Percentiles rank a stretch among this genome's conserved stretches.
Evolutionary conservation across 306 rosid genomes (phyloP).

Genomic region (Dryas alaskensis): DNA sequence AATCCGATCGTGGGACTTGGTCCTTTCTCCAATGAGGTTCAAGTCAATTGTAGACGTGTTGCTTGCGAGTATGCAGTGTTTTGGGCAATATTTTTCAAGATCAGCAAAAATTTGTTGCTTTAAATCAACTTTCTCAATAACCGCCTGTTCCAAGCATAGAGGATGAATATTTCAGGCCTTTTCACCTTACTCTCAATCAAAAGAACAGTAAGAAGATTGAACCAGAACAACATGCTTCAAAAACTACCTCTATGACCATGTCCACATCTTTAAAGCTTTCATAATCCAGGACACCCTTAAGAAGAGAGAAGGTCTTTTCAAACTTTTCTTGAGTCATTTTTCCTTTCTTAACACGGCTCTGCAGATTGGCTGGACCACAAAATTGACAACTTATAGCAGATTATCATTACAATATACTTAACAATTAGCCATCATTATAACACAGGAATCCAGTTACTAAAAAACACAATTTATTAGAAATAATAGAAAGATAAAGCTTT

Average conservation of each 20-base stretch:
- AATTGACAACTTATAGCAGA: conserved; percentile 1
- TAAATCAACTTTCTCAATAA: conserved; percentile 77
- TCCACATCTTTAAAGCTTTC: conserved; percentile 85
- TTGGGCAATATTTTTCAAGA: conserved; percentile 84
- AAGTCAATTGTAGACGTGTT: conserved; percentile 98
- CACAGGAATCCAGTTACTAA: background rate
- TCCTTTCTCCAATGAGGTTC: conserved; percentile 82
- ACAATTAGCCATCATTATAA: background rate
- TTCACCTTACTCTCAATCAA: conserved; percentile 19
- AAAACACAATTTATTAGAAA: background rate
- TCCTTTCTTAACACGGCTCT: conserved; percentile 85
- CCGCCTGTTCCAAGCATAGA: conserved; percentile 71
- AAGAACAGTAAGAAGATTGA: conserved; percentile 7
- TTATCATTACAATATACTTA: background rate
- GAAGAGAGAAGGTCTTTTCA: conserved; percentile 67
- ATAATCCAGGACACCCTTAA: conserved; percentile 70
- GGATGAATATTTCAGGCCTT: conserved; percentile 17
- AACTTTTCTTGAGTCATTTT: conserved; percentile 65
- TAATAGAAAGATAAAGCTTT: background rate
- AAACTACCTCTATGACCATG: conserved; percentile 91
- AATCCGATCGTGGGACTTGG: conserved; percentile 74
- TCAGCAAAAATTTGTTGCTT: conserved; percentile 93
- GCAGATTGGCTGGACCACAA: conserved; percentile 72
- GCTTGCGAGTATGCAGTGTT: conserved; percentile 87
- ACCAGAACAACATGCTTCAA: background rate